Percentiles rank a stretch among this genome's conserved stretches.
Evolutionary conservation across 1,284 basidiomycete genomes (phyloP).

Genomic region (Fistulinella cinereoalba): DNA sequence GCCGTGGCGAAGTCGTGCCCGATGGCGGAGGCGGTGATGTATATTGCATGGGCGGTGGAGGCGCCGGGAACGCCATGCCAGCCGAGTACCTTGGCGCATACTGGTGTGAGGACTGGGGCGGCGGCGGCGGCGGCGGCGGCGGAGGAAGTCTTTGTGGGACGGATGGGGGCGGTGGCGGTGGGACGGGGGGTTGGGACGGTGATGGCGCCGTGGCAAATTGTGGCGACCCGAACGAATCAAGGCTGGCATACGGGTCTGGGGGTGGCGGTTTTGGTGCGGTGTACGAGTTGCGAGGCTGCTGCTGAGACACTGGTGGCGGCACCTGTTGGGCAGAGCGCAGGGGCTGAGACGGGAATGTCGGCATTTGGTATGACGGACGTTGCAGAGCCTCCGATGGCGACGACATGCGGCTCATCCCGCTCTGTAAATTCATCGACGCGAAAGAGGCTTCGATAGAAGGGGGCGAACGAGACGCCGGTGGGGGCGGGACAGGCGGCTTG

Average conservation of each 20-base stretch:
- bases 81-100: conserved; percentile 25
- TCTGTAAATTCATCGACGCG: conserved; percentile 46
- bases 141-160: conserved; percentile 23
- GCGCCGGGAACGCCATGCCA: conserved; percentile 30
- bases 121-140: conserved; percentile 33
- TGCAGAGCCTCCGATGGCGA: conserved; percentile 29
- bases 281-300: conserved; percentile 37
- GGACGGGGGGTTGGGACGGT: conserved; percentile 16
- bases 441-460: conserved; percentile 50
- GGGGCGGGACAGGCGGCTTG: conserved; percentile 49
- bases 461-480: conserved; percentile 40
- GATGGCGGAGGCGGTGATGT: conserved; percentile 22
- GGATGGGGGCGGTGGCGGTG: conserved; percentile 33
- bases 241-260: conserved; percentile 53
- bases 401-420: conserved; percentile 25
- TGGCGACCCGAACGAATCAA: conserved; percentile 44
- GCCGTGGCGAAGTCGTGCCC: conserved; percentile 8
- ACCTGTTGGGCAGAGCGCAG: conserved; percentile 32
- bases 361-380: conserved; percentile 23
- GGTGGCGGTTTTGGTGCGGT: conserved; percentile 24
- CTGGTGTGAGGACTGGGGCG: conserved; percentile 21
- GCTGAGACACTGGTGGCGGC: conserved; percentile 39
- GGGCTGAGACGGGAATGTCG: conserved; percentile 33
- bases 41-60: conserved; percentile 30
- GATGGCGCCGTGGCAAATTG: conserved; percentile 10